A percentile compares a stretch with the other conserved stretches of the same genome.
Conservation (phyloP, 2,329 filamentous ascomycete genomes). For the Alternaria sp. region DNA sequence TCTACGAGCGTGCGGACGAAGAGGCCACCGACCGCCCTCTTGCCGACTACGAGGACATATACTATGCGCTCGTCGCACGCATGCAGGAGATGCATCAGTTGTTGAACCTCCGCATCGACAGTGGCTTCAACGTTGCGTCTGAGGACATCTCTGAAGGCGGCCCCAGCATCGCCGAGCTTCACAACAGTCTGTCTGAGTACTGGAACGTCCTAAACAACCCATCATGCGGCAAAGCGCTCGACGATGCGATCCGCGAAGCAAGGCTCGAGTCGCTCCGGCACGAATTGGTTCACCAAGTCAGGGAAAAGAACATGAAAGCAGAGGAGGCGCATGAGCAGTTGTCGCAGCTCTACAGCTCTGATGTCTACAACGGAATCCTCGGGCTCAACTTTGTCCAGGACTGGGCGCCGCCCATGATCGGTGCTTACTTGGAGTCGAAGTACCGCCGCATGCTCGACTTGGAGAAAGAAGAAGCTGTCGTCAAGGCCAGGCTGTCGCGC, state of each 20-base stretch:
- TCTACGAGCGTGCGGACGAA: conserved; percentile 42
- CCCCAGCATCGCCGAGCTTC: conserved; percentile 23
- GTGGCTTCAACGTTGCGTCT: conserved; percentile 28
- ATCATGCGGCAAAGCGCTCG: conserved; percentile 28
- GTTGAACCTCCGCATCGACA: conserved; percentile 30
- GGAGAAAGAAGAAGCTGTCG: conserved; percentile 25
- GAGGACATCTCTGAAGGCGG: conserved; percentile 16
- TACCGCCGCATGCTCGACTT: conserved; percentile 30
- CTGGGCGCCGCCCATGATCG: conserved; percentile 36
- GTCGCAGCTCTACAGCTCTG: conserved; percentile 22
- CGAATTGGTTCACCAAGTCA: conserved; percentile 21
- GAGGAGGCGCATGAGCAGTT: conserved; percentile 21
- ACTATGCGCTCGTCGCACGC: conserved; percentile 36
- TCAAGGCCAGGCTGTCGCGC: conserved; percentile 6
- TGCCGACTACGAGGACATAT: conserved; percentile 44
- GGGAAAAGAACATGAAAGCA: conserved; percentile 14
- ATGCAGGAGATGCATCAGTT: conserved; percentile 34
- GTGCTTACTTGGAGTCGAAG: conserved; percentile 33
- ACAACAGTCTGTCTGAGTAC: conserved; percentile 21
- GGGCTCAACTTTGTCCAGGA: conserved; percentile 31
- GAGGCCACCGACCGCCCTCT: conserved; percentile 55
- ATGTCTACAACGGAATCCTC: conserved; percentile 15
- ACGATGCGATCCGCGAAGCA: conserved; percentile 31
- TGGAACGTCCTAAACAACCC: conserved; percentile 38
- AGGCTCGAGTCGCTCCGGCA: conserved; percentile 24